Evolutionary conservation across 225 moss, liverwort and hornwort species (phyloP).

Genomic region (Polytrichum formosum): DNA sequence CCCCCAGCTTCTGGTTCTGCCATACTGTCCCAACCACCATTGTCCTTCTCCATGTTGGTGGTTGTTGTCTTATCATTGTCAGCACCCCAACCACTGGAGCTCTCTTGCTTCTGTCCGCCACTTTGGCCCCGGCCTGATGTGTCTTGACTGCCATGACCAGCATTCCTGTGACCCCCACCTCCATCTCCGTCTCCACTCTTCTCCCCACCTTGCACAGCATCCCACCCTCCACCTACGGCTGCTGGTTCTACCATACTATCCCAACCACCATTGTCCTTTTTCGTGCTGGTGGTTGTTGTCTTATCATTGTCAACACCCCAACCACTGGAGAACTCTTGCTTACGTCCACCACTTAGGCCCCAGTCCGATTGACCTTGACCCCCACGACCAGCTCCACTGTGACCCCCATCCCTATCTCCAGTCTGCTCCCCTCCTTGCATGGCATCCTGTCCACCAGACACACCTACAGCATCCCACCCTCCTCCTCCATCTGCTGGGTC

Average conservation of each 20-base stretch:
- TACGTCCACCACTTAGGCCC: neutral
- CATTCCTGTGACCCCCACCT: neutral
- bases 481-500: neutral
- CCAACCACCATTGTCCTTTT: too few species aligned
- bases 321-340: slow-evolving; percentile 12
- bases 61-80: neutral
- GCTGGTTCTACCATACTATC: neutral
- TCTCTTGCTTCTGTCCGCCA: neutral
- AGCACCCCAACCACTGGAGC: slow-evolving; percentile 35
- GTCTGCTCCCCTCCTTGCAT: slow-evolving; percentile 15
- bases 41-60: neutral
- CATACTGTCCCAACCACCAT: slow-evolving; percentile 4
- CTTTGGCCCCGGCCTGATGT: neutral
- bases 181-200: neutral
- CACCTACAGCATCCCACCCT: neutral
- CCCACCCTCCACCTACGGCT: neutral
- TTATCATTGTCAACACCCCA: slow-evolving; percentile 21
- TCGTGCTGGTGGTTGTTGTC: too few species aligned
- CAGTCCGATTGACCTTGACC: neutral
- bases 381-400: neutral
- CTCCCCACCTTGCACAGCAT: neutral
- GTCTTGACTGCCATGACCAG: neutral
- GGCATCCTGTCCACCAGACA: slow-evolving; percentile 40
- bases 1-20: neutral
- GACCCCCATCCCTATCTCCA: slow-evolving; percentile 9